Base-by-base conservation (phyloP, 768 basidiomycete species). In the Suillus subaureus region DNA sequence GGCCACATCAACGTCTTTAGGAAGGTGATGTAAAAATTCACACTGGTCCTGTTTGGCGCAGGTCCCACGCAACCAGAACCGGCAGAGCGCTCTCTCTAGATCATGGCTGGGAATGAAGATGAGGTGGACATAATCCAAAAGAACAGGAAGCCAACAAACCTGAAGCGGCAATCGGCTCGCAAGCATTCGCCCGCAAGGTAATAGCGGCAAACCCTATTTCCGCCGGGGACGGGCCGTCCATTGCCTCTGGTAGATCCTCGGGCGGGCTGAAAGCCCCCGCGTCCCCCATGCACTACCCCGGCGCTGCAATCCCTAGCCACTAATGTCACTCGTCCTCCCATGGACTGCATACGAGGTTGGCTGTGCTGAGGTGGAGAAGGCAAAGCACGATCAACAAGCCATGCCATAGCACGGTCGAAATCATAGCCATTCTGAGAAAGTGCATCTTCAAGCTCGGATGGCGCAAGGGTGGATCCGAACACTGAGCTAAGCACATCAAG, bases 11-110 rank as follows among this genome's bases (percentile, higher is more conserved):
- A 92, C 89, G 68, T 95, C 91, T 70, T 92, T 89, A 7, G 94
- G 94, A 6, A 96, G 81, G 74, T 93, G 92, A 74, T 97, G 96
- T 73, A 97, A 79, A 79, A 99, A 99, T 79, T 98, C 97, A 86
- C 96, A 99, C 69, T 85, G 87, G 64, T 97, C 96, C 63, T 96
- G 93, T 77, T 99, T 99, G 37, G 96, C 94, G 73, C 97, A 99
- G 54, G 95, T 95, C 6, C 97, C 97, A 61, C 96, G 87, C 37
- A 99, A 85, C 97, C 97, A 99, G 82, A 99, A 99, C 42, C 97
- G 91, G 79, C 93, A 96, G 26, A 98, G 77, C 2, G 96, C 96
- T 49, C 96, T 87, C 76, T 98, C 96, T 4, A 97, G 85, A 72
- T 98, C 96, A 74, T 97, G 96, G 71, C 96, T 97, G 70, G 4